Percentiles rank a stretch among this genome's conserved stretches.
Evolutionary conservation across 768 basidiomycete species (phyloP).

Genomic region (Mycena alexandri): DNA sequence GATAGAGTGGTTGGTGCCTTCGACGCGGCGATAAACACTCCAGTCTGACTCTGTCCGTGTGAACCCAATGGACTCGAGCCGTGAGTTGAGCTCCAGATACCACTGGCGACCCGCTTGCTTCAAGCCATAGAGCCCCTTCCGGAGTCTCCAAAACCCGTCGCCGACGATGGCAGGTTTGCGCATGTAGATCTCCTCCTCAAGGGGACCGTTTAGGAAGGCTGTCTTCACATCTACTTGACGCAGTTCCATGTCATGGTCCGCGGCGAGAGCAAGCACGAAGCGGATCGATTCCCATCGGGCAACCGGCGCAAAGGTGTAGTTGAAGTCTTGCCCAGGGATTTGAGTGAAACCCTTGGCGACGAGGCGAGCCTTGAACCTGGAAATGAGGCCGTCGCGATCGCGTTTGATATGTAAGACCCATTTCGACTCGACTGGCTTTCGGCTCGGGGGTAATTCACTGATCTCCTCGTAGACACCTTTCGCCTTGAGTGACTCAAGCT

Average conservation of each 20-base stretch:
- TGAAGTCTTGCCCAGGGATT: no score
- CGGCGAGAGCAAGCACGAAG: conserved; percentile 44
- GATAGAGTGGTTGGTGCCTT: neutral
- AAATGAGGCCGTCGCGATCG: conserved; percentile 30
- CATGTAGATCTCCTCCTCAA: conserved; percentile 34
- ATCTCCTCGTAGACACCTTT: conserved; percentile 40
- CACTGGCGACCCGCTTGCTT: conserved; percentile 23
- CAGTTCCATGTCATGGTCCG: conserved; percentile 42
- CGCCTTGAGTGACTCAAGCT: conserved; percentile 40
- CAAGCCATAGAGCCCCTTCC: conserved; percentile 1
- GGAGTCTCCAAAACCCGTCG: conserved; percentile 18
- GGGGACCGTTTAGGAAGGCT: conserved; percentile 46
- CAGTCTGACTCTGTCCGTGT: conserved; percentile 27
- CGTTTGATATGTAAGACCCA: conserved; percentile 38
- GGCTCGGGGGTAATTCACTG: conserved; percentile 25
- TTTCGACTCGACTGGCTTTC: conserved; percentile 29
- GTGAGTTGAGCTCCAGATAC: conserved; percentile 9
- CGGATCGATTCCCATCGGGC: no score
- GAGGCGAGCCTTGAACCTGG: no score
- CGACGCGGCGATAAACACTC: conserved; percentile 24
- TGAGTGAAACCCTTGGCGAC: no score
- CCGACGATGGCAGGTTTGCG: conserved; percentile 19
- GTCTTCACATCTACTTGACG: conserved; percentile 49
- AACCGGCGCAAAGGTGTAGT: no score
- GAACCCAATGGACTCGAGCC: conserved; percentile 7